Evolutionary conservation across 2,329 filamentous ascomycete species (phyloP).

Genomic region (Dactylonectria macrodidyma): DNA sequence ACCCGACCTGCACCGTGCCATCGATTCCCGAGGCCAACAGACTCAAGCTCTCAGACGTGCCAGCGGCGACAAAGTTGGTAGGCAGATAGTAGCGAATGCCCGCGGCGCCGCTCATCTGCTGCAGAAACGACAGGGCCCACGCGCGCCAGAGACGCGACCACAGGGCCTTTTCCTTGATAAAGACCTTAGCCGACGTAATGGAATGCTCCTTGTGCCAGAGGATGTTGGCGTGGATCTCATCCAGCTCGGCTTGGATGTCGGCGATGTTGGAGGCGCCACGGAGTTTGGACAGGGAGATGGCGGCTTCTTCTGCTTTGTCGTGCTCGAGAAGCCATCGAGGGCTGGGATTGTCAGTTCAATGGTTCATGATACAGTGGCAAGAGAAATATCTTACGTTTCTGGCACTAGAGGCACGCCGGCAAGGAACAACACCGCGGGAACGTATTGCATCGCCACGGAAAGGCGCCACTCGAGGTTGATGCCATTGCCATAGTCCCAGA

Average conservation of each 20-base stretch:
- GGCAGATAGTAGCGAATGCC: constrained; percentile 75
- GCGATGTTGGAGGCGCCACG: constrained; percentile 58
- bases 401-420: constrained; percentile 66
- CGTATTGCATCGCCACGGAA: constrained; percentile 65
- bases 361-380: background rate
- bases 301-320: constrained; percentile 59
- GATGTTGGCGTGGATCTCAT: constrained; percentile 63
- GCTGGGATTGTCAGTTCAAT: constrained; percentile 40
- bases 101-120: constrained; percentile 70
- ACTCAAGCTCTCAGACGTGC: constrained; percentile 62
- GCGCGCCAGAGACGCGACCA: constrained; percentile 70
- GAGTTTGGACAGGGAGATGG: constrained; percentile 62
- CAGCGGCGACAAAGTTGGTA: constrained; percentile 65
- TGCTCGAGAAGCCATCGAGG: constrained; percentile 73
- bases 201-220: constrained; percentile 44
- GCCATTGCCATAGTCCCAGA: constrained; percentile 63
- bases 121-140: constrained; percentile 71
- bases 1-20: constrained; percentile 70
- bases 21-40: constrained; percentile 70
- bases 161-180: constrained; percentile 64
- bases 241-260: constrained; percentile 51
- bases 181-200: constrained; percentile 50
- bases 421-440: constrained; percentile 66
- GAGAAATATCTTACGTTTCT: constrained; percentile 62
- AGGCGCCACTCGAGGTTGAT: constrained; percentile 66